Conservation (phyloP, 495 filamentous ascomycete genomes). For the Xylaria venustula region DNA sequence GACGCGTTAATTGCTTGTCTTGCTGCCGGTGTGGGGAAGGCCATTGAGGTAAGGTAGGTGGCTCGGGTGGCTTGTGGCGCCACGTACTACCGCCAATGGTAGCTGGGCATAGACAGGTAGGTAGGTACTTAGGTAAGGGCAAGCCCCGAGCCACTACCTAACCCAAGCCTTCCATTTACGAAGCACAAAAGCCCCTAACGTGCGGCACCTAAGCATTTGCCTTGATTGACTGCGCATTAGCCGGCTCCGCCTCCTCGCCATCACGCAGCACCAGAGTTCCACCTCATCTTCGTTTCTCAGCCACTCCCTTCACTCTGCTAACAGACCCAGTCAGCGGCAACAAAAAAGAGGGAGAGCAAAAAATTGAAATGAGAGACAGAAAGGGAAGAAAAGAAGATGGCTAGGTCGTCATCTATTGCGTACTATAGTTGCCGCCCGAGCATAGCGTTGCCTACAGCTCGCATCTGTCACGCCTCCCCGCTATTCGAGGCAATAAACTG, state of each 20-base stretch:
- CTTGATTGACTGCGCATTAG: not conserved
- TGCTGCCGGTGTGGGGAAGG: not conserved
- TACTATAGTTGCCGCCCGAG: not conserved
- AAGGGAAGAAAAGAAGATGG: not conserved
- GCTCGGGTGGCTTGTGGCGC: not conserved
- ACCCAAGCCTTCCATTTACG: not conserved
- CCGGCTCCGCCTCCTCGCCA: not conserved
- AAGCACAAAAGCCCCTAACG: not conserved
- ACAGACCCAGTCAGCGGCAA: slow-evolving; percentile 5
- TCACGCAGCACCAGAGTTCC: not conserved
- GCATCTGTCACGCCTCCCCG: not conserved
- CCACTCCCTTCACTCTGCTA: not conserved
- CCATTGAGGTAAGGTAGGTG: no score
- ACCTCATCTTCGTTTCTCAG: not conserved
- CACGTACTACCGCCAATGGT: not conserved
- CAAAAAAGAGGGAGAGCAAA: not conserved
- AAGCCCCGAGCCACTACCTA: no score
- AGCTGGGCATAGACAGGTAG: no score
- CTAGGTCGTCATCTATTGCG: not conserved
- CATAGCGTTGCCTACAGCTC: not conserved
- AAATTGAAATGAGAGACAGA: no score
- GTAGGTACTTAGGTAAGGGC: no score
- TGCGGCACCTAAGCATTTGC: no score
- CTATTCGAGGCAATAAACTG: slow-evolving; percentile 10
- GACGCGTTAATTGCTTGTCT: slow-evolving; percentile 1